A percentile compares a stretch with the other conserved stretches of the same genome.
Evolutionary conservation across 2,329 filamentous ascomycete genomes (phyloP).

Genomic region (Ophiocordyceps camponoti-floridani): DNA sequence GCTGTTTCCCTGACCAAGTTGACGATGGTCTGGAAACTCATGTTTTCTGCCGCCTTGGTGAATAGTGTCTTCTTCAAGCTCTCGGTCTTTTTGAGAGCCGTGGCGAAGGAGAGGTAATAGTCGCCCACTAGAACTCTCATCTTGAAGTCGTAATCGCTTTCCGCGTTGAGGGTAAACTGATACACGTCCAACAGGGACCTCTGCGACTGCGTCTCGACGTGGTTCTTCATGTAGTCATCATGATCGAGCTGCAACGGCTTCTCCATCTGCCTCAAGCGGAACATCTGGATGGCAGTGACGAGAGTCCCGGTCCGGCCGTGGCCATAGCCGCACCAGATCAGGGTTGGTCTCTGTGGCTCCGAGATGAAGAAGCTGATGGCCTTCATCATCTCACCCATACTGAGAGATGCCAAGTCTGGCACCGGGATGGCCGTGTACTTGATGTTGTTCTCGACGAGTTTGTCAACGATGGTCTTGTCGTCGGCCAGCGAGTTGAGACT

Average conservation of each 20-base stretch:
- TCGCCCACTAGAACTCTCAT: background rate
- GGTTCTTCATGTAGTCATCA: background rate
- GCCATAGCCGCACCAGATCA: background rate
- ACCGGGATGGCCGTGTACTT: background rate
- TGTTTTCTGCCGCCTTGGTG: background rate
- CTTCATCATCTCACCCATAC: background rate
- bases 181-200: background rate
- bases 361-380: background rate
- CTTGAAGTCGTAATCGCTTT: background rate
- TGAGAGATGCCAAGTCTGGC: background rate
- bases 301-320: slow-evolving; percentile 2
- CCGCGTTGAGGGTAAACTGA: background rate
- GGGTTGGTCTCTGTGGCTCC: background rate
- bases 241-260: background rate
- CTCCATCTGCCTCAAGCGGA: background rate
- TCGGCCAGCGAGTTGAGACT: background rate
- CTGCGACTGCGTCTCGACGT: background rate
- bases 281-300: slow-evolving; percentile 2
- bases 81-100: background rate
- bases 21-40: background rate
- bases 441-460: background rate
- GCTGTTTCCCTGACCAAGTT: background rate
- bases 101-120: background rate
- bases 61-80: background rate
- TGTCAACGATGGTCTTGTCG: background rate